A percentile compares a stretch with the other conserved stretches of the same genome.
Conservation (phyloP, 2,329 filamentous ascomycete species). For the Ambrosiella beaveri region DNA sequence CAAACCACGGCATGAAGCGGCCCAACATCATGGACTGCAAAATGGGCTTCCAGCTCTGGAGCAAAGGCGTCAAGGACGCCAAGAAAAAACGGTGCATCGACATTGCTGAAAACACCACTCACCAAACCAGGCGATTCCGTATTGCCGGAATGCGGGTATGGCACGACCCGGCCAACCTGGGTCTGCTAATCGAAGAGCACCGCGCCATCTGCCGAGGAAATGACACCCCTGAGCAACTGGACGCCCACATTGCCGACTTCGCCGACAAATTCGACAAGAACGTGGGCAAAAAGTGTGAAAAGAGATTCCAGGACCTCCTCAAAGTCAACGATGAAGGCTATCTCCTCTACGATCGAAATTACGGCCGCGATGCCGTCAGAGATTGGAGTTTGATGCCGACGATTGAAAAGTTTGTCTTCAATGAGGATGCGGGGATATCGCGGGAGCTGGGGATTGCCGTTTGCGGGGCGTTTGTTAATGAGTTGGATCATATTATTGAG, state of each 20-base stretch:
- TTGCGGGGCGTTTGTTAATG: conserved; percentile 34
- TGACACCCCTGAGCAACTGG: conserved; percentile 8
- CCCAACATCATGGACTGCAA: conserved; percentile 92
- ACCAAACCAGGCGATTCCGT: conserved; percentile 42
- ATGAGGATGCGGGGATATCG: conserved; percentile 39
- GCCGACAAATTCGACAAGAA: no score
- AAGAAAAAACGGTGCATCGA: conserved; percentile 45
- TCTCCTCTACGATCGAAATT: conserved; percentile 45
- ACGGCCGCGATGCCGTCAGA: conserved; percentile 36
- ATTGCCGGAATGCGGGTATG: conserved; percentile 50
- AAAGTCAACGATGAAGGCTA: conserved; percentile 15
- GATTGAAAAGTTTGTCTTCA: conserved; percentile 41
- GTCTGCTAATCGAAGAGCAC: no score
- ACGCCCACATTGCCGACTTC: no score
- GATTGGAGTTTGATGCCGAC: conserved; percentile 36
- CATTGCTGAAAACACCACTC: conserved; percentile 41
- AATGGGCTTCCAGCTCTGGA: conserved; percentile 73
- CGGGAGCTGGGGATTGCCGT: conserved; percentile 38
- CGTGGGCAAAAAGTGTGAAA: no score
- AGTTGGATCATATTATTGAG: conserved; percentile 34
- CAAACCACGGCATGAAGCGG: conserved; percentile 59
- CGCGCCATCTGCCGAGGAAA: conserved; percentile 22
- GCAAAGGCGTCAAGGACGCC: conserved; percentile 45
- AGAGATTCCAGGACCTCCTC: no score
- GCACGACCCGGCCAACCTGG: conserved; percentile 17